A percentile compares a stretch with the other conserved stretches of the same genome.
Conservation (phyloP, 116 monocot species). For the Zostera marina region DNA sequence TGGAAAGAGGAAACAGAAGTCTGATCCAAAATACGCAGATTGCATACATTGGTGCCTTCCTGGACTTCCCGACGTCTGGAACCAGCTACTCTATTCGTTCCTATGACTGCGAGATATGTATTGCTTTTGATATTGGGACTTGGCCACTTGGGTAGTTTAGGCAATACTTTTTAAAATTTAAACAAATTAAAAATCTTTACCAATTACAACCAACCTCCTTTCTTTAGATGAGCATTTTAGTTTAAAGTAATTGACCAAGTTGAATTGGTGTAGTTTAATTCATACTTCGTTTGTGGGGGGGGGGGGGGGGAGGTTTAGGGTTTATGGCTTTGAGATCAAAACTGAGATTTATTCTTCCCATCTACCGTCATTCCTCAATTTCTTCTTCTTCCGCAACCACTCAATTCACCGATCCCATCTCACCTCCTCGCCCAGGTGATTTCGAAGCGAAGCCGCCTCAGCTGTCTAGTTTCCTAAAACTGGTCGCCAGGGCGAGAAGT, state of each 20-base stretch:
- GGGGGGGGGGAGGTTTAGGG: too few relatives aligned
- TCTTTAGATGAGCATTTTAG: too few relatives aligned
- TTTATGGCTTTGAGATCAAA: too few relatives aligned
- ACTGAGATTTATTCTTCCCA: too few relatives aligned
- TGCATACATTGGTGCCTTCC: conserved; percentile 63
- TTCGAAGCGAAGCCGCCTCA: conserved; percentile 23
- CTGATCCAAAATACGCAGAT: conserved; percentile 25
- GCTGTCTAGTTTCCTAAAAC: conserved; percentile 24
- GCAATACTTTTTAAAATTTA: too few relatives aligned
- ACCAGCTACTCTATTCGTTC: conserved; percentile 28
- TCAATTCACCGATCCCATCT: not conserved
- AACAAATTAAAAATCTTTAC: too few relatives aligned
- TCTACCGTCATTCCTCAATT: not conserved
- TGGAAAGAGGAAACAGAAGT: conserved; percentile 17
- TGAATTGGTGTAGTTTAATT: too few relatives aligned
- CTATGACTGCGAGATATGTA: conserved; percentile 19
- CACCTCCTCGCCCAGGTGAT: conserved; percentile 14
- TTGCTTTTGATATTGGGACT: too few relatives aligned
- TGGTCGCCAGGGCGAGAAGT: conserved; percentile 19
- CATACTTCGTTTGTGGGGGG: too few relatives aligned
- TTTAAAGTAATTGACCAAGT: too few relatives aligned
- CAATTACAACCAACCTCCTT: too few relatives aligned
- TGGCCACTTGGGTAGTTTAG: too few relatives aligned
- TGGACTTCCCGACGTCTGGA: conserved; percentile 56
- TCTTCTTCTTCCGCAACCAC: not conserved